A percentile compares a stretch with the other conserved stretches of the same genome.
phyloP scores from a whole-genome alignment of 148 eudicot species.

The Simmondsia chinensis region DNA sequence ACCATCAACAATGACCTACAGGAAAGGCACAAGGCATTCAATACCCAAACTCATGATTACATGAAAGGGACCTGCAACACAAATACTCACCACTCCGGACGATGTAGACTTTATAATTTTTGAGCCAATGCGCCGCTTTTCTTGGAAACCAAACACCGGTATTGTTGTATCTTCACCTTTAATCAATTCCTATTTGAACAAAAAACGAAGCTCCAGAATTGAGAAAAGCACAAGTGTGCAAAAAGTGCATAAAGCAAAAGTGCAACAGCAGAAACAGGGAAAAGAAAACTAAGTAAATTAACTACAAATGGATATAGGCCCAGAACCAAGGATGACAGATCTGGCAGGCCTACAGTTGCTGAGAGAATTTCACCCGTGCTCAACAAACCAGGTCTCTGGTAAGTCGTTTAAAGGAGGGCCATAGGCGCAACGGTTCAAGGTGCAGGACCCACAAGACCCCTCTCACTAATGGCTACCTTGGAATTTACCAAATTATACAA shows the following conservation, averaged over 20 bases:
- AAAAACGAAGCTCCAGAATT: conserved; percentile 11
- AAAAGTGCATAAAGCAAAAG: neutral
- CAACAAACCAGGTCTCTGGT: no score
- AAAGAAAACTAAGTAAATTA: no score
- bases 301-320: no score
- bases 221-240: neutral
- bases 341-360: no score
- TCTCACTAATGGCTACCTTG: no score
- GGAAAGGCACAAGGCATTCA: conserved; percentile 5
- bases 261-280: neutral
- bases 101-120: conserved; percentile 55
- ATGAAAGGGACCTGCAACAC: neutral
- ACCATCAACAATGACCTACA: conserved; percentile 96
- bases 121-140: conserved; percentile 59
- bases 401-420: no score
- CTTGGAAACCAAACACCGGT: conserved; percentile 89
- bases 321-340: no score
- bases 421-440: no score
- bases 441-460: no score
- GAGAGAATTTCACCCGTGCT: no score
- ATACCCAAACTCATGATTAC: neutral
- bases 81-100: conserved; percentile 71
- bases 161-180: conserved; percentile 63
- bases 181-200: conserved; percentile 75
- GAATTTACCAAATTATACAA: no score